Percentiles rank a stretch among this genome's conserved stretches.
These are phyloP conservation scores for Pseudogymnoascus verrucosus DNA, from an alignment of 2,329 filamentous ascomycete genomes.

Conservation along the genomic window DNA sequence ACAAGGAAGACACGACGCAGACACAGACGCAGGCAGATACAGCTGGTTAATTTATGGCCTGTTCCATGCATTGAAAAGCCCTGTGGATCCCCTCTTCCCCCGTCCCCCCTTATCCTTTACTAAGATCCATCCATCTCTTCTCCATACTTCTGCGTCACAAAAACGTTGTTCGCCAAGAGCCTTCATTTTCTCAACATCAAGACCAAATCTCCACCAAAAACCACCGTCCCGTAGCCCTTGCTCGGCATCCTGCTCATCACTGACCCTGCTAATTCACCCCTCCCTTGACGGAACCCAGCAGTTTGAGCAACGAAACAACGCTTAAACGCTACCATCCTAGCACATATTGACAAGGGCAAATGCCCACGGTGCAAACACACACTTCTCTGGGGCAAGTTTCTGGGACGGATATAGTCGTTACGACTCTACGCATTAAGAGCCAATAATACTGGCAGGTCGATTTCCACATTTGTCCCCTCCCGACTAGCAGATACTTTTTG, in stretches of 20 bases:
- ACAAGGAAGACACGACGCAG: background rate
- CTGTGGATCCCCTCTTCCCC: background rate
- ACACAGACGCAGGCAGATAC: background rate
- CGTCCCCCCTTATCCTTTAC: background rate
- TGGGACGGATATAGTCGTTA: background rate
- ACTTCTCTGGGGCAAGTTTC: background rate
- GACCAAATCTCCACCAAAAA: background rate
- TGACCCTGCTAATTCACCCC: background rate
- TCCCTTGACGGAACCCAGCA: background rate
- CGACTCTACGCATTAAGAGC: background rate
- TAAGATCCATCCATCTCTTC: background rate
- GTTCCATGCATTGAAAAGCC: background rate
- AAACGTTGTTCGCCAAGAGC: background rate
- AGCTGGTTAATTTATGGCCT: constrained; percentile 1
- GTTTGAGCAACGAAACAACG: constrained; percentile 3
- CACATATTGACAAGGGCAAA: background rate
- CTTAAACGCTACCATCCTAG: constrained; percentile 4
- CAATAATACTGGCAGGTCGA: background rate
- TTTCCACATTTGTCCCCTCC: background rate
- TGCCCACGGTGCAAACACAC: background rate
- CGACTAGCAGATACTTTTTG: background rate
- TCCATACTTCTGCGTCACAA: background rate
- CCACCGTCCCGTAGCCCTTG: background rate
- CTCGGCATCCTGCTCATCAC: background rate
- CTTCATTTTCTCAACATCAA: background rate